Evolutionary conservation across 2,329 filamentous ascomycete species (phyloP).

Genomic region (Colletotrichum trifolii): DNA sequence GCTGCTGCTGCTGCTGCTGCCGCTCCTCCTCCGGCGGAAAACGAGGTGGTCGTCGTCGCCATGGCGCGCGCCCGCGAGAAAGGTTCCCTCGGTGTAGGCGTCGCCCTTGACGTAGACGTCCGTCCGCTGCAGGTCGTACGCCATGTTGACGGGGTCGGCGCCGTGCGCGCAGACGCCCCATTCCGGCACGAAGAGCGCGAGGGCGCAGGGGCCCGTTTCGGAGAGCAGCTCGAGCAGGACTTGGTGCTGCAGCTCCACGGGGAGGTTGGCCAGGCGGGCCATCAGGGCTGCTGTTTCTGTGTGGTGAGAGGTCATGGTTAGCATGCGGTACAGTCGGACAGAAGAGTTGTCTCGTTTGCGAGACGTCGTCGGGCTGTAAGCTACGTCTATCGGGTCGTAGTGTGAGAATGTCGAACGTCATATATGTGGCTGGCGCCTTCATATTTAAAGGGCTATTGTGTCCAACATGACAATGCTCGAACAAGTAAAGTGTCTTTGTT

Average conservation of each 20-base stretch:
- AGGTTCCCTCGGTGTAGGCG: not conserved
- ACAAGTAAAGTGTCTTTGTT: too few relatives aligned
- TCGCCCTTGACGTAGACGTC: conserved; percentile 27
- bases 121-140: conserved; percentile 28
- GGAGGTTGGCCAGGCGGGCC: conserved; percentile 20
- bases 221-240: conserved; percentile 22
- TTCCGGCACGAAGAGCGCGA: conserved; percentile 27
- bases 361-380: too few relatives aligned
- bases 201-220: conserved; percentile 17
- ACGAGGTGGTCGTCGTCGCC: not conserved
- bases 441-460: too few relatives aligned
- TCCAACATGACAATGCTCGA: too few relatives aligned
- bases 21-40: not conserved
- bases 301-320: not conserved
- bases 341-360: not conserved
- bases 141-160: conserved; percentile 13
- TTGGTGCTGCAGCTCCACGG: conserved; percentile 25
- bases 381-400: too few relatives aligned
- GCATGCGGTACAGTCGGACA: not conserved
- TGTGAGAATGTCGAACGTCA: too few relatives aligned
- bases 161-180: conserved; percentile 29
- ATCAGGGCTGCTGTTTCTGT: not conserved
- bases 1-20: too few relatives aligned
- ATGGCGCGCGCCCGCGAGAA: conserved; percentile 1
- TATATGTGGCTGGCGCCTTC: too few relatives aligned